phyloP scores from a whole-genome alignment of 495 filamentous ascomycete genomes.

The Penicillium macrosclerotiorum region DNA sequence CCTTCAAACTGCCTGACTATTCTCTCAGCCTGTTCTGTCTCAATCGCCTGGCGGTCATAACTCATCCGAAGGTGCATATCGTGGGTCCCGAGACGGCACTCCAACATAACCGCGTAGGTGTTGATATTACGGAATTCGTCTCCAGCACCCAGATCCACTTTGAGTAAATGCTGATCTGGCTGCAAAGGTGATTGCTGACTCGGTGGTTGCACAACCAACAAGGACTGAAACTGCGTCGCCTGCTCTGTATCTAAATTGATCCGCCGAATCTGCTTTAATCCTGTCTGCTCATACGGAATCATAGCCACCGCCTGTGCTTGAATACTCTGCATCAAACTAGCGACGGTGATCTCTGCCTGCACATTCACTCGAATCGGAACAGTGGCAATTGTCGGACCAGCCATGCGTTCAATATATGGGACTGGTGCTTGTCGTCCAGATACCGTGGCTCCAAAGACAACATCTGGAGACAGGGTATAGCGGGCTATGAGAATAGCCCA shows the following conservation, averaged over 20 bases:
- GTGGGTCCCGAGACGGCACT: too few species aligned
- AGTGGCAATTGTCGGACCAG: conserved; percentile 42
- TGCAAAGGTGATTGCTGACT: too few species aligned
- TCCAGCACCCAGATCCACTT: neutral
- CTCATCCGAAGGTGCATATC: too few species aligned
- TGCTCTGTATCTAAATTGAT: conserved; percentile 48
- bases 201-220: conserved; percentile 24
- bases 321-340: conserved; percentile 35
- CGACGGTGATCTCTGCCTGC: conserved; percentile 19
- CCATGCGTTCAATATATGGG: conserved; percentile 27
- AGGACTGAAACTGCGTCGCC: conserved; percentile 53
- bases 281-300: conserved; percentile 41
- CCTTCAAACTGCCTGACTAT: too few species aligned
- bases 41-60: too few species aligned
- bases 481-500: conserved; percentile 37
- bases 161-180: too few species aligned
- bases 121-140: too few species aligned
- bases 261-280: conserved; percentile 50
- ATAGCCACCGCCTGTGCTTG: conserved; percentile 34
- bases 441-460: conserved; percentile 34
- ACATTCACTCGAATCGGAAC: conserved; percentile 49
- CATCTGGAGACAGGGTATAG: conserved; percentile 28
- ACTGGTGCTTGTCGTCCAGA: conserved; percentile 37
- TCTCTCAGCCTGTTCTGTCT: too few species aligned
- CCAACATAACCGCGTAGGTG: too few species aligned